A percentile compares a stretch with the other conserved stretches of the same genome.
Conservation (phyloP, 495 filamentous ascomycete species). For the Hyaloscypha finlandica region DNA sequence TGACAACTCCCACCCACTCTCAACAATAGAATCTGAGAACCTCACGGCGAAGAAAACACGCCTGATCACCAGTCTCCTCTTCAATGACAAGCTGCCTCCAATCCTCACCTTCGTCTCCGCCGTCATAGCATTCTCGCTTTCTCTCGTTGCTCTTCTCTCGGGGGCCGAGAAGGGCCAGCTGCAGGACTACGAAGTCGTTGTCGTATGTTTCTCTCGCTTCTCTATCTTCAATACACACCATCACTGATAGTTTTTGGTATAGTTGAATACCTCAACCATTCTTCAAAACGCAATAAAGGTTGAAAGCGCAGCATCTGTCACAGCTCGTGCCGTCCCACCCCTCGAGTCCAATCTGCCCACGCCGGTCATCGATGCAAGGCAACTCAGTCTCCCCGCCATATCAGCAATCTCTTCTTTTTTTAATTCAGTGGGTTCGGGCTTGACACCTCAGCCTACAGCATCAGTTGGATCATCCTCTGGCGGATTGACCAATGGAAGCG, state of each 20-base stretch:
- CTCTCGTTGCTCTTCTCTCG: slow-evolving; percentile 11
- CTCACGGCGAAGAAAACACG: neutral
- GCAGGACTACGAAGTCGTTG: slow-evolving; percentile 9
- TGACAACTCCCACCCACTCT: neutral
- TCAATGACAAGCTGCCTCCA: slow-evolving; percentile 5
- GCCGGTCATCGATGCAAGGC: neutral
- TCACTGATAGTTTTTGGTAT: neutral
- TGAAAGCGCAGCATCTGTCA: slow-evolving; percentile 2
- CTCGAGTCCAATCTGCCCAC: neutral
- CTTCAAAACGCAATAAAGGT: slow-evolving; percentile 20
- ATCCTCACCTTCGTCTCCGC: slow-evolving; percentile 14
- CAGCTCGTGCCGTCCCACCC: neutral
- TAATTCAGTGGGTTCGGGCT: neutral
- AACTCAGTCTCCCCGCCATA: neutral
- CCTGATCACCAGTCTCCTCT: neutral
- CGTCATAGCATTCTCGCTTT: slow-evolving; percentile 13
- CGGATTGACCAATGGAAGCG: neutral
- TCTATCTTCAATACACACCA: neutral
- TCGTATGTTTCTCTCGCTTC: neutral
- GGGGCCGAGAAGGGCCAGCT: slow-evolving; percentile 10
- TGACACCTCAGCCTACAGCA: neutral
- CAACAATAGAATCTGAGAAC: neutral
- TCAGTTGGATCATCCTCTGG: neutral
- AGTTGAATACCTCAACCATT: slow-evolving; percentile 23
- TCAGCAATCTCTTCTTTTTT: slow-evolving; percentile 17